Evolutionary conservation across 768 basidiomycete species (phyloP).

Genomic region (Tephrocybe sp.): DNA sequence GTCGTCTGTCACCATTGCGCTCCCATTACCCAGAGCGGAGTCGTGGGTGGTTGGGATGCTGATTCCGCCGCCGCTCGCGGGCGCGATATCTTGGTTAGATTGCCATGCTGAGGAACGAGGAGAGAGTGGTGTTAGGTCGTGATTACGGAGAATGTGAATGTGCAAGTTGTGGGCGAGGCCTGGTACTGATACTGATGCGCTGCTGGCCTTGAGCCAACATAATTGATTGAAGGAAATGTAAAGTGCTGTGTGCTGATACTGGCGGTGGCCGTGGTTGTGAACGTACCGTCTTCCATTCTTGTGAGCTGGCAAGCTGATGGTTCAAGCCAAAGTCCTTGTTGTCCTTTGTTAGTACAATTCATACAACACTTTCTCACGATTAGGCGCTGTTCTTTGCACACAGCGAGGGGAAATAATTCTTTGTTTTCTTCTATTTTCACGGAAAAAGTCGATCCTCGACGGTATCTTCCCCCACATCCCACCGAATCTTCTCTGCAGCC

Average conservation of each 20-base stretch:
- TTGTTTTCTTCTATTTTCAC: not conserved
- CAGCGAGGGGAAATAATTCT: no score
- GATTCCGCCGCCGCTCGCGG: constrained; percentile 53
- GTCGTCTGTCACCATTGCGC: constrained; percentile 51
- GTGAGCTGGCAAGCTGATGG: constrained; percentile 17
- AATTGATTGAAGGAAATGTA: constrained; percentile 26
- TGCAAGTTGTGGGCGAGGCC: constrained; percentile 17
- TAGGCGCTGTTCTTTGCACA: constrained; percentile 23
- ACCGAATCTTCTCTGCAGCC: constrained; percentile 17
- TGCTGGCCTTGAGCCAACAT: constrained; percentile 45
- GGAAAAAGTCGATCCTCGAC: constrained; percentile 21
- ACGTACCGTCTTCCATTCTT: constrained; percentile 74
- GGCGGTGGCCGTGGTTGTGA: constrained; percentile 66
- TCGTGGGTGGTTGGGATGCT: constrained; percentile 70
- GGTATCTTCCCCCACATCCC: constrained; percentile 25
- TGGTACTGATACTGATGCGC: constrained; percentile 19
- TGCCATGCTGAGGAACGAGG: constrained; percentile 67
- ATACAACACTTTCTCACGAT: not conserved
- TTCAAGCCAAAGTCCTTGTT: no score
- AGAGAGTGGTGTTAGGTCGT: constrained; percentile 37
- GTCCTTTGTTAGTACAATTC: no score
- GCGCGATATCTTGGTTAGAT: constrained; percentile 72
- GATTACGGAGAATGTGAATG: constrained; percentile 26
- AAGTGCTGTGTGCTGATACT: constrained; percentile 23
- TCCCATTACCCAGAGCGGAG: constrained; percentile 33